phyloP scores from a whole-genome alignment of 2,329 filamentous ascomycete genomes.

The Ambrosiella xylebori region DNA sequence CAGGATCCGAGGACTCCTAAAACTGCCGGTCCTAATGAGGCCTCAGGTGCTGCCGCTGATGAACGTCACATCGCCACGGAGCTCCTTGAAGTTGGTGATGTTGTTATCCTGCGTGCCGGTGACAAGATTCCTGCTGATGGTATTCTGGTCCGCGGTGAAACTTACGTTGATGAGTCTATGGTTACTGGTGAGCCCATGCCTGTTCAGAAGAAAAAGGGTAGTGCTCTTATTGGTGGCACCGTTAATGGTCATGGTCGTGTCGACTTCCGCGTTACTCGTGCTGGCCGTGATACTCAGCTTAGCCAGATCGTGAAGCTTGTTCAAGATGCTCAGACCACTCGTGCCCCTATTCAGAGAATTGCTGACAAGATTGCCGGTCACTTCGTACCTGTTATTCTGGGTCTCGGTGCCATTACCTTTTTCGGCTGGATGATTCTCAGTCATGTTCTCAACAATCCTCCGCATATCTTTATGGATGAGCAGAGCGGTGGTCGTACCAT shows the following conservation, averaged over 20 bases:
- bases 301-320: slow-evolving; percentile 98
- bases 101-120: slow-evolving; percentile 81
- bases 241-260: slow-evolving; percentile 86
- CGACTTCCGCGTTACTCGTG: slow-evolving; percentile 82
- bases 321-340: slow-evolving; percentile 85
- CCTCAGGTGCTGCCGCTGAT: slow-evolving; percentile 52
- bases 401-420: slow-evolving; percentile 73
- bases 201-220: slow-evolving; percentile 71
- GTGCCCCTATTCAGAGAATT: slow-evolving; percentile 85
- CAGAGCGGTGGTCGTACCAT: slow-evolving; percentile 81
- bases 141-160: slow-evolving; percentile 69
- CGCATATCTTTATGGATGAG: slow-evolving; percentile 66
- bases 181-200: slow-evolving; percentile 95
- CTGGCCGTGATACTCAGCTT: slow-evolving; percentile 86
- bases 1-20: slow-evolving; percentile 27
- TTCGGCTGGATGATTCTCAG: slow-evolving; percentile 87
- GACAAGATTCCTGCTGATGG: slow-evolving; percentile 96
- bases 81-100: slow-evolving; percentile 80
- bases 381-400: slow-evolving; percentile 79
- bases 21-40: slow-evolving; percentile 17
- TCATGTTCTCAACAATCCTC: slow-evolving; percentile 68
- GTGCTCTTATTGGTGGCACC: slow-evolving; percentile 73
- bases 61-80: slow-evolving; percentile 71
- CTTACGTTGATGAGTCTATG: slow-evolving; percentile 94
- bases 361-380: slow-evolving; percentile 84